These are phyloP conservation scores for Trametes elegans DNA, from an alignment of 768 basidiomycete genomes.

Conservation along the genomic window DNA sequence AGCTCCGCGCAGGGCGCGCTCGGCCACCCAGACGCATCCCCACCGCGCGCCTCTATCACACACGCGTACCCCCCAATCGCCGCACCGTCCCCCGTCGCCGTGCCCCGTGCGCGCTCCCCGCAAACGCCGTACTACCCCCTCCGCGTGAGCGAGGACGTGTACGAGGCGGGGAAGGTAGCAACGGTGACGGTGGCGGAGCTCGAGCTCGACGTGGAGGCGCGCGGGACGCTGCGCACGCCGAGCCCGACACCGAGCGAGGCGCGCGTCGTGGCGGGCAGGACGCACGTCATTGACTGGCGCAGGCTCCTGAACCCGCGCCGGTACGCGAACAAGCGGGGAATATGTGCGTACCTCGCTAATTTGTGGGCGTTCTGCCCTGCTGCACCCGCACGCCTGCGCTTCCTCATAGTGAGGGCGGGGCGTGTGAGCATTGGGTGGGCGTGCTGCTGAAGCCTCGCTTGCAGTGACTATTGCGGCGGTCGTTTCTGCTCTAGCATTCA, in stretches of 20 bases:
- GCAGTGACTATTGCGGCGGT: neutral
- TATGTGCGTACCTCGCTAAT: neutral
- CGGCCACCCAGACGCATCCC: too few species aligned
- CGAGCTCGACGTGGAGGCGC: conserved; percentile 1
- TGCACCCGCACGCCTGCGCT: neutral
- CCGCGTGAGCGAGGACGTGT: too few species aligned
- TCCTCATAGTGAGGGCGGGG: neutral
- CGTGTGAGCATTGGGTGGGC: neutral
- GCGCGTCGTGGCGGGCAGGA: conserved; percentile 23
- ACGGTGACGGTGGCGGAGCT: too few species aligned
- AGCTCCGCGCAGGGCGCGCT: too few species aligned
- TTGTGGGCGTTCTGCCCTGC: too few species aligned
- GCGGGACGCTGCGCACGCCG: conserved; percentile 28
- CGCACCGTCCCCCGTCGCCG: too few species aligned
- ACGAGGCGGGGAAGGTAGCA: too few species aligned
- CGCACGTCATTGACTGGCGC: too few species aligned
- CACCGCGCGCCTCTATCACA: too few species aligned
- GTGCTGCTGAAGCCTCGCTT: neutral
- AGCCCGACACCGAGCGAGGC: conserved; percentile 35
- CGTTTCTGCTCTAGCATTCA: conserved; percentile 28
- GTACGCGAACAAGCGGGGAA: conserved; percentile 19
- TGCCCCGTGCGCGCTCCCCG: too few species aligned
- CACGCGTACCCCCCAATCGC: too few species aligned
- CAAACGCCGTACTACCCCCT: too few species aligned
- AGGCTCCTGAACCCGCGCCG: conserved; percentile 26